Conservation (phyloP, 352 stramenopile genomes). For the Globisporangium irregulare region DNA sequence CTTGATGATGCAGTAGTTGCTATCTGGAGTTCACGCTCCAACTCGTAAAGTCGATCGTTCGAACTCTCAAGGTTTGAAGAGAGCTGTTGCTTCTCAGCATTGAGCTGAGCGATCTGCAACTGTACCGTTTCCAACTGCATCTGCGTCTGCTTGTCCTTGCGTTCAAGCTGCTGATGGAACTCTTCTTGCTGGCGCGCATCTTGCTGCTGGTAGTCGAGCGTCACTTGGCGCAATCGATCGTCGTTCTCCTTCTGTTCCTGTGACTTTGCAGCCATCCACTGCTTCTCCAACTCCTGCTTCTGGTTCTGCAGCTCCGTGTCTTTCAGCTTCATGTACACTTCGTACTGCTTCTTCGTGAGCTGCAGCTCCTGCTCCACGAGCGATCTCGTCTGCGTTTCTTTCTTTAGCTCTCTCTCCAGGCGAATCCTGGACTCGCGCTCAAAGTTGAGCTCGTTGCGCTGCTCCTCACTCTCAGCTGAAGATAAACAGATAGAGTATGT, state of each 20-base stretch:
- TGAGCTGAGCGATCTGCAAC: conserved; percentile 26
- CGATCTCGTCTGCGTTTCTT: conserved; percentile 52
- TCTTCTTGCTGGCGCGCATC: conserved; percentile 29
- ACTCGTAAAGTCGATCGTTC: conserved; percentile 24
- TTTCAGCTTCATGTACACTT: conserved; percentile 58
- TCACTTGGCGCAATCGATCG: conserved; percentile 36
- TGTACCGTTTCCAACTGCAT: conserved; percentile 33
- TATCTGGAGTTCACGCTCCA: conserved; percentile 30
- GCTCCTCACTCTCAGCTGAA: conserved; percentile 46
- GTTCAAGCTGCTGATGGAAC: conserved; percentile 31
- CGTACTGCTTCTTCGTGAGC: conserved; percentile 70
- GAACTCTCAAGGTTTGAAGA: conserved; percentile 27
- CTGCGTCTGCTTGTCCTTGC: conserved; percentile 31
- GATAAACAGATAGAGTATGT: not conserved
- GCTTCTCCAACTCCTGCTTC: conserved; percentile 42
- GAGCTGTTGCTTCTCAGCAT: conserved; percentile 27
- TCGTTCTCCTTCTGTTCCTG: conserved; percentile 41
- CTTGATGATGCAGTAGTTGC: conserved; percentile 5
- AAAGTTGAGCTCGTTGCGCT: conserved; percentile 56
- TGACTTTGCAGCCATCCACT: conserved; percentile 27
- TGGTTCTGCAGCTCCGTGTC: conserved; percentile 50
- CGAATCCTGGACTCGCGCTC: conserved; percentile 56
- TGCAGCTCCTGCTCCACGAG: conserved; percentile 67
- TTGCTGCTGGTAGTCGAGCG: conserved; percentile 29
- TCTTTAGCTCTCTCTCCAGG: conserved; percentile 56